A percentile compares a stretch with the other conserved stretches of the same genome.
These are phyloP conservation scores for Schizophyllum amplum DNA, from an alignment of 1,284 basidiomycete genomes.

Conservation along the genomic window DNA sequence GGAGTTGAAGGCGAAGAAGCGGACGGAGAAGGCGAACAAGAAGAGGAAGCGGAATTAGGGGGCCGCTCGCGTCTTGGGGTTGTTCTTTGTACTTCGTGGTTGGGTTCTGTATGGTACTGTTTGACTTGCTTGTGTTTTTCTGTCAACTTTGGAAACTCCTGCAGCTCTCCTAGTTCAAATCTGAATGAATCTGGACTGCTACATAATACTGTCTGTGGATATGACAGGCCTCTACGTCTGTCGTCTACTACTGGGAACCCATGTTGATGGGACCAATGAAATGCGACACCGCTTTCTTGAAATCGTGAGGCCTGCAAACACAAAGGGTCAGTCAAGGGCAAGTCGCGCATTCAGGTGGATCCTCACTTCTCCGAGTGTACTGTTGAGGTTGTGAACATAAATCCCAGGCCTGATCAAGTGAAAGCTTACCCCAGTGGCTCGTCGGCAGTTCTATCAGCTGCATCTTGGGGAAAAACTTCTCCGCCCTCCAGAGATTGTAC, in stretches of 20 bases:
- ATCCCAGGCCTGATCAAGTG: neutral
- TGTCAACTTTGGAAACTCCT: too few species aligned
- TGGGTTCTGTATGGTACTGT: neutral
- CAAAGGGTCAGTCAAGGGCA: neutral
- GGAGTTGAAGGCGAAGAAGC: constrained; percentile 70
- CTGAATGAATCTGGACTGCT: too few species aligned
- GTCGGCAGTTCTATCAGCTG: constrained; percentile 46
- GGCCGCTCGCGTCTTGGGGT: too few species aligned
- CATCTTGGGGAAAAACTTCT: constrained; percentile 64
- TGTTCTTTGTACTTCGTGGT: neutral
- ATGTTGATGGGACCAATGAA: neutral
- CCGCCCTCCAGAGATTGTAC: constrained; percentile 47
- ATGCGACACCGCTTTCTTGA: constrained; percentile 5
- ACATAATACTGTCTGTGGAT: too few species aligned
- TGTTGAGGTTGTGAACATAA: constrained; percentile 15
- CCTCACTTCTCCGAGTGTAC: constrained; percentile 54
- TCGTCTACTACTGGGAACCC: too few species aligned
- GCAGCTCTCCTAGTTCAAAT: too few species aligned
- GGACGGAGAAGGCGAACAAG: constrained; percentile 57
- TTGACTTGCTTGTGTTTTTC: too few species aligned
- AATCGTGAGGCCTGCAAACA: constrained; percentile 5
- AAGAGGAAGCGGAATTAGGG: constrained; percentile 38
- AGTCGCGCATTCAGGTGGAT: neutral
- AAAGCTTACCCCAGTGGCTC: constrained; percentile 58
- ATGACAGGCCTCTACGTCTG: too few species aligned